Base-by-base conservation (phyloP, 345 rosid species). In the Salix dunnii region DNA sequence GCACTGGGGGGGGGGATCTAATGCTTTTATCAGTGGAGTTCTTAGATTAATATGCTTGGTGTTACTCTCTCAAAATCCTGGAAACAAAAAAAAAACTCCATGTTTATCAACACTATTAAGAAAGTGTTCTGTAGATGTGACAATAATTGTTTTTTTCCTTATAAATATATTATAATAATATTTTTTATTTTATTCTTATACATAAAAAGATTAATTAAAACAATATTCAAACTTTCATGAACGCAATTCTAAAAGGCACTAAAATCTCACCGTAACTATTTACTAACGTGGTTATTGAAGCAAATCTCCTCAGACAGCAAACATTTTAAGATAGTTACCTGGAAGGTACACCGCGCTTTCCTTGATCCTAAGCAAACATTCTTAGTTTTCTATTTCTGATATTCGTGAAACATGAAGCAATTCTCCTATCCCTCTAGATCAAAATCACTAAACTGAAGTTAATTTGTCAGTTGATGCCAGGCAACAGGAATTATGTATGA, bases 21-120 rank as follows among this genome's bases (percentile, higher is more conserved):
- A n/a, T 71, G 67, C 77, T 51, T 61, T 67, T 64, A 14, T 69
- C 25, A 72, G 76, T 85, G 76, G 77, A 75, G 14, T 72, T 76
- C 73, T 21, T 18, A 0, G 7, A 64, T 2, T 31, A 6, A 30
- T 7, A 6, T 30, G 67, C 11, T 30, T 14, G n/a, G 18, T 23
- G 5, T 31, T 64, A 6, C 38, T 30, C 38, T 74, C 43, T 70
- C 81, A 33, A 23, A 20, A 3, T 66, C 55, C 43, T 25, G 35
- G 25, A 67, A 78, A 43, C 36, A 72, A 64, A 73, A 72, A 64
- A 73, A 25, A 64, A 62, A 48, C 21, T 28, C 21, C 27, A 14
- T 13, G 11, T 20, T 61, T 10, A 40, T 33, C 77, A 20, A 4
- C 40, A 58, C 46, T 67, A 72, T 31, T 14, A 40, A 40, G 40